Evolutionary conservation across 768 basidiomycete genomes (phyloP), one percentile per base, ranked within the genome.

Genomic region (Trametes gibbosa): DNA sequence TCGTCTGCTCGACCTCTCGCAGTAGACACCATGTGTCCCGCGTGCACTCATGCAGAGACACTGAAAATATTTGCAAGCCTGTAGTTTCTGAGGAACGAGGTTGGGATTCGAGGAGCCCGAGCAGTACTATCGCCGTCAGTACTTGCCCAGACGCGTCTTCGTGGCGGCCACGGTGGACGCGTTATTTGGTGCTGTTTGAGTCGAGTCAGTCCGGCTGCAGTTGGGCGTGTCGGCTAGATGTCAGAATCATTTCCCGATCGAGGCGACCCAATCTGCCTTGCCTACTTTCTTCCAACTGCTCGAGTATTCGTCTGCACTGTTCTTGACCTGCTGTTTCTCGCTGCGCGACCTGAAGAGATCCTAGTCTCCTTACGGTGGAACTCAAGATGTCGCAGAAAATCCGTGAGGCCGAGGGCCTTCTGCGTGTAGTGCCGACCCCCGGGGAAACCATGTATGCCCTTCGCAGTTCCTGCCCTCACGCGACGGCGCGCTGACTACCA

Each of bases 361-460:
- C 25, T 40, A 27, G 7, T 37, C 24, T 24, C 7, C 9, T n/a
- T 32, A n/a, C 2, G 2, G 21, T 4, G 9, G 7, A 35, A 6
- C 19, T 50, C 16, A 34, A 21, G 25, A 74, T 76, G 75, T 52
- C 69, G 34, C 76, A 74, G 62, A 78, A 73, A 27, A 74, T 81
- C 55, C 67, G 79, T 34, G 63, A 75, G 46, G 76, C 72, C 12
- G 75, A 77, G 4, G 80, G 77, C 6, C 62, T 81, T 47, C 68
- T 81, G 49, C 77, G 80, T 67, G 59, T 72, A 5, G 68, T 79
- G 19, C 77, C 76, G 41, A 76, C 78, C 8, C 69, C 73, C 8
- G 75, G 73, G n/a, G 75, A 80, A 59, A 70, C 73, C 25, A 74
- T 77, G 81, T 82, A 66, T 32, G 29, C 66, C 78, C 66, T 50